These are phyloP conservation scores for Lignosus rhinocerotis DNA, from an alignment of 1,284 basidiomycete species.

Conservation along the genomic window DNA sequence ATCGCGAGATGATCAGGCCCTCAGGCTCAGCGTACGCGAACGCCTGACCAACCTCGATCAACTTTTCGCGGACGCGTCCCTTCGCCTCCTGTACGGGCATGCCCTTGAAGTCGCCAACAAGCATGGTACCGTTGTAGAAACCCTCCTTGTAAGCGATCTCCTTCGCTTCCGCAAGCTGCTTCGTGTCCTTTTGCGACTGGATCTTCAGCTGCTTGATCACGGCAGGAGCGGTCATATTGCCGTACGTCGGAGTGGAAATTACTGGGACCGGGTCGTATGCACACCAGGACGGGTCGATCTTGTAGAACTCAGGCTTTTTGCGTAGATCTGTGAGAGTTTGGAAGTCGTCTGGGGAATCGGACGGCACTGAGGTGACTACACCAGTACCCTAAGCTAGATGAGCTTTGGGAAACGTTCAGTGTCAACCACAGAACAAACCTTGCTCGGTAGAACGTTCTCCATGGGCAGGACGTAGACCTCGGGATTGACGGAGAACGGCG, in stretches of 20 bases:
- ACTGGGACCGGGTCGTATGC: conserved; percentile 88
- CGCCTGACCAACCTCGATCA: conserved; percentile 81
- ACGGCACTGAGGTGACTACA: conserved; percentile 97
- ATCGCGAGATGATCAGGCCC: conserved; percentile 86
- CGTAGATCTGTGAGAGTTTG: conserved; percentile 89
- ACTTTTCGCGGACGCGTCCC: conserved; percentile 80
- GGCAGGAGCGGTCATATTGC: conserved; percentile 88
- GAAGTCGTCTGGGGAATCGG: conserved; percentile 98
- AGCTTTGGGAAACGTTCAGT: not conserved
- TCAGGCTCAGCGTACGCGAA: conserved; percentile 97
- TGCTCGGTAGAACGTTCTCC: conserved; percentile 95
- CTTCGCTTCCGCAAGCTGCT: conserved; percentile 95
- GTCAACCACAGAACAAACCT: conserved; percentile 46
- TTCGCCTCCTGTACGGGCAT: conserved; percentile 90
- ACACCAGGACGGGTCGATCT: conserved; percentile 91
- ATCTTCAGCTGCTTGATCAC: conserved; percentile 93
- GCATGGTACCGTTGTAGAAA: conserved; percentile 93
- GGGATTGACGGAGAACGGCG: conserved; percentile 81
- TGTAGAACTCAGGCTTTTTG: conserved; percentile 98
- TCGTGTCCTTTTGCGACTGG: conserved; percentile 92
- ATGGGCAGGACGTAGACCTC: conserved; percentile 97
- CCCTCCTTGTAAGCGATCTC: conserved; percentile 99
- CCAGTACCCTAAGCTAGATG: conserved; percentile 77
- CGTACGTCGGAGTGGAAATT: conserved; percentile 87
- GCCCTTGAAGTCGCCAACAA: conserved; percentile 88